Evolutionary conservation across 2,329 filamentous ascomycete species (phyloP).

Genomic region (Diaporthe vaccinii): DNA sequence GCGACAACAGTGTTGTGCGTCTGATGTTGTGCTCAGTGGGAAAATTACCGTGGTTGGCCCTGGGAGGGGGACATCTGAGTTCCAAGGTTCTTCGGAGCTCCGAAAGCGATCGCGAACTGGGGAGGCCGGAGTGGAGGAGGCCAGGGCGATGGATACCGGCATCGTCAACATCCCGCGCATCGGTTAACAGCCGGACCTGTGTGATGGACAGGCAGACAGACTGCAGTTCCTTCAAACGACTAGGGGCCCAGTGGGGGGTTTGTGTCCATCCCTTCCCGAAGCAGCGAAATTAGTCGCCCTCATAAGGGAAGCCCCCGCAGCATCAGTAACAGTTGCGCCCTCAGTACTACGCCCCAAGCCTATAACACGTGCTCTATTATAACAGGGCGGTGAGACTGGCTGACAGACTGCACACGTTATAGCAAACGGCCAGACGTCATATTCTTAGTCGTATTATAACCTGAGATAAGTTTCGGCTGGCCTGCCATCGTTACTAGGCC

Average conservation of each 20-base stretch:
- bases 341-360: neutral
- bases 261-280: constrained; percentile 9
- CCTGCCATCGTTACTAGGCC: neutral
- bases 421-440: constrained; percentile 18
- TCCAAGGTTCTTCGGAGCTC: constrained; percentile 4
- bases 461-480: constrained; percentile 8
- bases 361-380: constrained; percentile 6
- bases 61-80: neutral
- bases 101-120: constrained; percentile 1
- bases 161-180: neutral
- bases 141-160: neutral
- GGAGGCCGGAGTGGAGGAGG: no score
- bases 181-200: neutral
- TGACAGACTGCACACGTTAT: neutral
- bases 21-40: neutral
- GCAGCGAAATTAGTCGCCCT: neutral
- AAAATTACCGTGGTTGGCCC: neutral
- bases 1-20: no score
- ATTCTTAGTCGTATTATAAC: constrained; percentile 2
- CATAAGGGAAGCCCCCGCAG: constrained; percentile 21
- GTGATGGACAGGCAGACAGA: neutral
- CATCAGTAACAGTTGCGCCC: constrained; percentile 14
- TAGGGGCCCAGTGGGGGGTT: neutral
- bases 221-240: constrained; percentile 20
- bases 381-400: constrained; percentile 25